Percentiles rank a stretch among this genome's conserved stretches.
Conservation (phyloP, 352 stramenopile genomes). For the Phytophthora multivora region DNA sequence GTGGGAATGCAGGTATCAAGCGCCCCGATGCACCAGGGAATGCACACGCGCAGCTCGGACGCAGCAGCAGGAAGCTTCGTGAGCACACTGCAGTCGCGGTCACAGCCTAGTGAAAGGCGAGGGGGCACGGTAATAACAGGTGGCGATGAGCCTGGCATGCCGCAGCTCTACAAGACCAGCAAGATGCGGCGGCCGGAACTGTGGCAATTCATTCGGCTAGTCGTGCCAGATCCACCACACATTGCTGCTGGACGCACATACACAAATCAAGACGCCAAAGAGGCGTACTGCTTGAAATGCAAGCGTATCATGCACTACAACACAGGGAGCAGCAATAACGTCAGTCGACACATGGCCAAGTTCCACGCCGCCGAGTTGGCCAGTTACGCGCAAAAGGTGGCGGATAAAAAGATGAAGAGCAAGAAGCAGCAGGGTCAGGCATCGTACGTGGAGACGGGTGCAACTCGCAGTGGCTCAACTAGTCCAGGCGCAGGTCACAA, state of each 20-base stretch:
- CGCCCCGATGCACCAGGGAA: conserved; percentile 5
- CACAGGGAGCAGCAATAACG: conserved; percentile 60
- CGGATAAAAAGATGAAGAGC: conserved; percentile 37
- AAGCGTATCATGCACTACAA: conserved; percentile 66
- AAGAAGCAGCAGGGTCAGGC: conserved; percentile 22
- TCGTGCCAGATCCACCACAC: conserved; percentile 51
- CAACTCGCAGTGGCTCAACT: not conserved
- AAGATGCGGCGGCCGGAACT: conserved; percentile 63
- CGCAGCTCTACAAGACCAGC: conserved; percentile 59
- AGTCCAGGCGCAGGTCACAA: conserved; percentile 14
- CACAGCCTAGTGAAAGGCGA: not conserved
- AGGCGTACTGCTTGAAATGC: conserved; percentile 62
- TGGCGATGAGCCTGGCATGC: conserved; percentile 23
- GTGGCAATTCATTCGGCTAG: conserved; percentile 60
- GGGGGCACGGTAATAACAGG: conserved; percentile 7
- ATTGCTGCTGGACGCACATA: conserved; percentile 45
- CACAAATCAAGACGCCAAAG: conserved; percentile 59
- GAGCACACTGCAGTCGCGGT: not conserved
- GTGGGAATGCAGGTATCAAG: conserved; percentile 11
- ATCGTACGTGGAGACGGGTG: conserved; percentile 3
- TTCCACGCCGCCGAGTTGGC: conserved; percentile 47
- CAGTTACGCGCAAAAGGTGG: conserved; percentile 46
- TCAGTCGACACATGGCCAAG: conserved; percentile 62
- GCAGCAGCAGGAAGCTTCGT: conserved; percentile 2
- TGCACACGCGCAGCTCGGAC: conserved; percentile 7